These are phyloP conservation scores for Solanum arcanum DNA, from an alignment of 257 asterid species.

Conservation along the genomic window DNA sequence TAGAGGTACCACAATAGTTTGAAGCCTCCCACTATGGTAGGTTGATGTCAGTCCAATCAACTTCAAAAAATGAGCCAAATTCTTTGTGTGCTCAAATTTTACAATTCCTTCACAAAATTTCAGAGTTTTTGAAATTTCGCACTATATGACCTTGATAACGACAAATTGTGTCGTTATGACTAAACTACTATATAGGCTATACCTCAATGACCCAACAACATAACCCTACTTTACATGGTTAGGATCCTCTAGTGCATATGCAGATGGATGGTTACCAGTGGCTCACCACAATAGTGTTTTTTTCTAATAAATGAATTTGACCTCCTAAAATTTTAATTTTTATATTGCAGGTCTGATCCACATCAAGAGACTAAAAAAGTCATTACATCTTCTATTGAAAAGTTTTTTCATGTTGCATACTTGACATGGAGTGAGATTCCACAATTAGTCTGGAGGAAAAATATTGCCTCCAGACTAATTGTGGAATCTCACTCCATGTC, in stretches of 20 bases:
- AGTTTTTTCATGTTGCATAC: neutral
- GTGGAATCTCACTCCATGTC: too few species aligned
- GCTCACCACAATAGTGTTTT: neutral
- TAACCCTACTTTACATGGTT: neutral
- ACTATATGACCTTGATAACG: too few species aligned
- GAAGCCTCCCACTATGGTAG: neutral
- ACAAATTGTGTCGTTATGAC: too few species aligned
- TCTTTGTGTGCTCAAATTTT: neutral
- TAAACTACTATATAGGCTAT: neutral
- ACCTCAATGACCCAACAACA: neutral
- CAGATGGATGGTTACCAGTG: neutral
- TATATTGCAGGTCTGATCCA: too few species aligned
- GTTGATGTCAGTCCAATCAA: neutral
- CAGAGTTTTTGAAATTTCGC: neutral
- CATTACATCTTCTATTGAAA: too few species aligned
- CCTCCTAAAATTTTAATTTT: neutral
- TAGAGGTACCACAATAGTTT: neutral
- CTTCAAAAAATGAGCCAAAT: neutral
- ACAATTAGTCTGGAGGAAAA: neutral
- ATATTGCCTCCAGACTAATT: too few species aligned
- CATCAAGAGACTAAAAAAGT: too few species aligned
- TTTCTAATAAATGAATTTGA: neutral
- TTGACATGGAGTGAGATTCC: neutral
- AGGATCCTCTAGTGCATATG: neutral
- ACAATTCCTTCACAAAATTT: neutral